These are phyloP conservation scores for Alternaria sp. DNA, from an alignment of 2,329 filamentous ascomycete genomes.

Conservation along the genomic window DNA sequence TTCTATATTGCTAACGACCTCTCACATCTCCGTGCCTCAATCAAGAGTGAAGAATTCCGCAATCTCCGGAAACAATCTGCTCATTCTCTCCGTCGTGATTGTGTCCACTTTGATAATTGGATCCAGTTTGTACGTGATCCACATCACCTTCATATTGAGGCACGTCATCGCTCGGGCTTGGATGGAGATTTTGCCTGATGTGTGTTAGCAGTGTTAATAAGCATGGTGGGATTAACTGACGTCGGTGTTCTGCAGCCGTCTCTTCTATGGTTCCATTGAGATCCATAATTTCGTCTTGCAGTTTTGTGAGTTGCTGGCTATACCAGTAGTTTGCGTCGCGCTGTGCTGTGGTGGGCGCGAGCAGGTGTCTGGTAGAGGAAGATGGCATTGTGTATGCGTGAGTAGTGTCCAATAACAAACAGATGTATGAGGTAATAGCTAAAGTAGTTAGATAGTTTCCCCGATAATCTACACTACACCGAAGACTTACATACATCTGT, in stretches of 20 bases:
- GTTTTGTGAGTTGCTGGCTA: neutral
- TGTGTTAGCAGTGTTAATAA: neutral
- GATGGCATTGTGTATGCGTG: neutral
- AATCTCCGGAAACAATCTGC: neutral
- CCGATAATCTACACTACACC: no score
- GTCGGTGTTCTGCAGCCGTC: neutral
- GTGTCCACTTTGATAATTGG: neutral
- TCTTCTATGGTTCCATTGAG: neutral
- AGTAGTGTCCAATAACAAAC: neutral
- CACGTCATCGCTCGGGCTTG: slow-evolving; percentile 6
- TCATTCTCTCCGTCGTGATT: neutral
- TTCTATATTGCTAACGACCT: neutral
- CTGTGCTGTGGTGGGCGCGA: neutral
- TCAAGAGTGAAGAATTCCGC: neutral
- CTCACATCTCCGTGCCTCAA: neutral
- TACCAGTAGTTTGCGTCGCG: neutral
- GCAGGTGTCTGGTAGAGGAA: neutral
- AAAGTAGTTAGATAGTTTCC: neutral
- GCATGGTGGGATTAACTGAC: neutral
- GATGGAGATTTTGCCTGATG: neutral
- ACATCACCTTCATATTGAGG: slow-evolving; percentile 2
- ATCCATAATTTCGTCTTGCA: neutral
- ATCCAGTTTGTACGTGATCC: neutral
- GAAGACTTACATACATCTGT: neutral
- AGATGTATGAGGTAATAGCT: neutral